Evolutionary conservation across 163 green algal genomes (phyloP), one percentile per base, ranked within the genome.

Genomic region (Smithsoniella earleae): DNA sequence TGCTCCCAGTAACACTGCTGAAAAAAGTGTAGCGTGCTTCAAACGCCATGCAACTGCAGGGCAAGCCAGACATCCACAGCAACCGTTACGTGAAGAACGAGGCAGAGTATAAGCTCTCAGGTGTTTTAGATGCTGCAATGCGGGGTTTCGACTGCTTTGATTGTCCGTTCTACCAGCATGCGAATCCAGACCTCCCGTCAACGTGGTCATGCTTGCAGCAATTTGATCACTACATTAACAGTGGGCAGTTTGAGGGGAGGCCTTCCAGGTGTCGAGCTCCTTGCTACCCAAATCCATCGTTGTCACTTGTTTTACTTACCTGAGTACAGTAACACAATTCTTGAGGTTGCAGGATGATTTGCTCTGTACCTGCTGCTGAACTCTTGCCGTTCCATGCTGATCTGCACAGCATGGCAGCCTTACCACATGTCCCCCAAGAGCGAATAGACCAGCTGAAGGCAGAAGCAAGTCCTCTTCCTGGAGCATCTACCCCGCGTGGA

Each of bases 191-290:
- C 66, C 3, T 76, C 20, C 37, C 30, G 1, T 34, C 66, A 20
- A 75, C 73, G 73, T 73, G 25, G 25, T 33, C 45, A 16, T 65
- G 52, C 3, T 22, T 58, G 38, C 8, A 45, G 1, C 31, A 64
- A 33, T 80, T 74, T 74, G 69, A 72, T 43, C 76, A 77, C 38
- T 80, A 73, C 36, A 62, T 81, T n/a, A 74, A 78, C 46, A 2
- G 66, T 4, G 73, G 45, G 2, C 73, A 81, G 72, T 81, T 81
- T 76, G 76, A 78, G 31, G 76, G 74, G 46, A 43, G 76, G 13
- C 40, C 36, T 2, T 81, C 73, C 25, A 62, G 63, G 34, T 69
- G n/a, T 69, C 30, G 22, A n/a, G 27, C 58, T 22, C 6, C 25
- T 30, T 65, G 6, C 52, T 65, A 8, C 8, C 18, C 20, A 28